A percentile compares a stretch with the other conserved stretches of the same genome.
Conservation (phyloP, 192 early-diverging fungal genomes). For the Pilobolus umbonatus region DNA sequence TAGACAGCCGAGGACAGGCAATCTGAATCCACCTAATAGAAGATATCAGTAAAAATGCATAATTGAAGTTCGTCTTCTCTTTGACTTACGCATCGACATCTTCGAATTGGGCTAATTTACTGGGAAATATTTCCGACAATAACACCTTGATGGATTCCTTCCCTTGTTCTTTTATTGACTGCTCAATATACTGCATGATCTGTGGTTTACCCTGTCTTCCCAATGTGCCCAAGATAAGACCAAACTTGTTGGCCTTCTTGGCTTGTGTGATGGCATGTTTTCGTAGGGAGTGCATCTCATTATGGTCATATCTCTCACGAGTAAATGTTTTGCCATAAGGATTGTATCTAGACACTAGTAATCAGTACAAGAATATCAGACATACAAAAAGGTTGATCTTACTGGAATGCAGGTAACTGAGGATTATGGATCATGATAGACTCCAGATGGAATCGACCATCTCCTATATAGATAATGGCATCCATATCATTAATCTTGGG, state of each 20-base stretch:
- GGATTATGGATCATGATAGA: conserved; percentile 99
- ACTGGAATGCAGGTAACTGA: conserved; percentile 78
- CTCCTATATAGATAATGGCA: conserved; percentile 81
- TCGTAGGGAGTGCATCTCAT: conserved; percentile 84
- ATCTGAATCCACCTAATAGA: conserved; percentile 83
- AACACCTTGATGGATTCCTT: conserved; percentile 71
- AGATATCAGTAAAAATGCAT: neutral
- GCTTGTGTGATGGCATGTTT: conserved; percentile 77
- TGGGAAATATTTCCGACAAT: conserved; percentile 92
- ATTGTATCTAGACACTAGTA: conserved; percentile 61
- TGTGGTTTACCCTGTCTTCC: conserved; percentile 94
- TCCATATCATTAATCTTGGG: conserved; percentile 75
- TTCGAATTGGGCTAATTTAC: conserved; percentile 84
- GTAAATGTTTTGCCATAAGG: conserved; percentile 93
- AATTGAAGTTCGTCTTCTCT: neutral
- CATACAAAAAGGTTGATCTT: neutral
- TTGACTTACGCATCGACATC: conserved; percentile 69
- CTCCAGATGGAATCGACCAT: conserved; percentile 97
- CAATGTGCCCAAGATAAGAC: conserved; percentile 91
- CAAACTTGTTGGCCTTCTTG: conserved; percentile 72
- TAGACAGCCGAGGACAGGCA: conserved; percentile 92
- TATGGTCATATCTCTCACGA: conserved; percentile 89
- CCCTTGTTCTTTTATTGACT: conserved; percentile 53
- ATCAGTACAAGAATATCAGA: neutral
- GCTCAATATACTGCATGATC: conserved; percentile 74